Conservation (phyloP, 768 basidiomycete genomes). For the Fomitopsis serialis region DNA sequence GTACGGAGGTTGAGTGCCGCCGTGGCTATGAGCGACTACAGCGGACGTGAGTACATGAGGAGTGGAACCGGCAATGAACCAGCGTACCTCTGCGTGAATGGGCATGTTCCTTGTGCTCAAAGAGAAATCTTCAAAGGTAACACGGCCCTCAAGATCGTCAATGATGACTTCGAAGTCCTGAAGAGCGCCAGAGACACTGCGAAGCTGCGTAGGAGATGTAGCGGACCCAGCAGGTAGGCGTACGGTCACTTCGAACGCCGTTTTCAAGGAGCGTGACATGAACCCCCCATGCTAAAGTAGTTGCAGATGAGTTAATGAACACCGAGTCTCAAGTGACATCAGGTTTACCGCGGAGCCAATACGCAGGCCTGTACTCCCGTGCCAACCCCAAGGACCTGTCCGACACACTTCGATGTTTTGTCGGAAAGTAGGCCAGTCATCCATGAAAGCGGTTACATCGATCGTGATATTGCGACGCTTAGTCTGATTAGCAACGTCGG, state of each 20-base stretch:
- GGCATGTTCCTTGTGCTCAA: neutral
- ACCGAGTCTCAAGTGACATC: no score
- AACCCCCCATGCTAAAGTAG: no score
- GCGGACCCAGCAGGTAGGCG: neutral
- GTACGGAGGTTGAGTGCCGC: neutral
- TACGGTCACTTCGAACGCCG: neutral
- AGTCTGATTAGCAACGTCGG: neutral
- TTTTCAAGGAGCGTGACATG: neutral
- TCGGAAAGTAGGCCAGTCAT: neutral
- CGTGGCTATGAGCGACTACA: neutral
- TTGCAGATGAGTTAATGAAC: no score
- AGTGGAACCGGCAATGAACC: neutral
- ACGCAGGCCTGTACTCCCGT: no score
- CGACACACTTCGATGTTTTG: no score
- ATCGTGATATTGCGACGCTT: neutral
- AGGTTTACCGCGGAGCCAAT: no score
- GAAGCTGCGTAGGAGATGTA: neutral
- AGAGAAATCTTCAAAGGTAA: neutral
- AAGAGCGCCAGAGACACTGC: neutral
- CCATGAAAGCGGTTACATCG: neutral
- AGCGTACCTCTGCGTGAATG: neutral
- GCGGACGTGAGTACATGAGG: neutral
- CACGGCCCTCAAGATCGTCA: neutral
- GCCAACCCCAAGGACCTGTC: no score
- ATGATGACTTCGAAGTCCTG: neutral